phyloP scores from a whole-genome alignment of 441 rosid species.

The Metrosideros polymorpha region DNA sequence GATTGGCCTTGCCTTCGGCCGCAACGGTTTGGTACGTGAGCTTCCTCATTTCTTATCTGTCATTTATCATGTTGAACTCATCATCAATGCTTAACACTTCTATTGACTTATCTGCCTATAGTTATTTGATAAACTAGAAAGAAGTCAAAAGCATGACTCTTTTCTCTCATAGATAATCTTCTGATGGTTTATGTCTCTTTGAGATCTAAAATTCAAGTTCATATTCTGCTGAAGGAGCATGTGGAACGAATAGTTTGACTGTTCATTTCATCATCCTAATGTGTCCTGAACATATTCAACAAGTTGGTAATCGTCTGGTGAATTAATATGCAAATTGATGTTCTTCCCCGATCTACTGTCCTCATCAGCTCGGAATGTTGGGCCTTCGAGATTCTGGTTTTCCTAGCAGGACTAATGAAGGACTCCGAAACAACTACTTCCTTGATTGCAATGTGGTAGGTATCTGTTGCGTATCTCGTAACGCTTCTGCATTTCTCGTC shows the following conservation, averaged over 20 bases:
- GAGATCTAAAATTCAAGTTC: background rate
- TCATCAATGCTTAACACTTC: too few relatives aligned
- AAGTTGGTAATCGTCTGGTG: background rate
- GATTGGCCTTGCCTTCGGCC: constrained; percentile 67
- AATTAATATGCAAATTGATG: background rate
- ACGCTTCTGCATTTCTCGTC: background rate
- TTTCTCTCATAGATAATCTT: background rate
- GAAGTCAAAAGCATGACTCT: background rate
- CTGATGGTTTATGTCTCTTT: background rate
- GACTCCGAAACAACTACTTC: constrained; percentile 46
- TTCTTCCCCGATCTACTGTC: background rate
- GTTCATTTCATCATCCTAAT: background rate
- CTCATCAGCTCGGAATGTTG: constrained; percentile 54
- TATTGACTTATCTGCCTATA: background rate
- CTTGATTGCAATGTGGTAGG: constrained; percentile 68
- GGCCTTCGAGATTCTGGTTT: constrained; percentile 66
- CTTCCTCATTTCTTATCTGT: too few relatives aligned
- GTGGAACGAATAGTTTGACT: background rate
- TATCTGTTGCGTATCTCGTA: background rate
- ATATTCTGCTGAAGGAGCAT: background rate
- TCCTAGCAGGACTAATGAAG: constrained; percentile 67
- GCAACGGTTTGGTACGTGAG: constrained; percentile 73
- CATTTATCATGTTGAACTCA: too few relatives aligned
- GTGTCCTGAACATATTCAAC: background rate
- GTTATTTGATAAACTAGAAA: background rate